Evolutionary conservation across 2,329 filamentous ascomycete genomes (phyloP).

Genomic region (Phialophora chinensis): DNA sequence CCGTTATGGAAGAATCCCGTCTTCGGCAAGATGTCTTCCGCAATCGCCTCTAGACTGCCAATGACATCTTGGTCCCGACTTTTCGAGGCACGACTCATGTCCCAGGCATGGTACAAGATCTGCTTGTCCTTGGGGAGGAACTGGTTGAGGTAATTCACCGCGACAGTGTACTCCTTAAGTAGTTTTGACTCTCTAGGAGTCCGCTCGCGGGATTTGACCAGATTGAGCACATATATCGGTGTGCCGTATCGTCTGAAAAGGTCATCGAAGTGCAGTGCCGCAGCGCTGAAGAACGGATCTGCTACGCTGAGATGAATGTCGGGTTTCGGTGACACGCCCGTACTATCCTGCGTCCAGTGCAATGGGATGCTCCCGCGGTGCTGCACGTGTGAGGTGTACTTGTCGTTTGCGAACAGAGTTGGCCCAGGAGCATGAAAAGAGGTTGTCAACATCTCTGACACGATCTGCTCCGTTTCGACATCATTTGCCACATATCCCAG

Average conservation of each 20-base stretch:
- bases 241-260: slow-evolving; percentile 91
- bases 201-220: slow-evolving; percentile 87
- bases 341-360: slow-evolving; percentile 96
- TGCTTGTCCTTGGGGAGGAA: slow-evolving; percentile 83
- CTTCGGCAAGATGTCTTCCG: slow-evolving; percentile 79
- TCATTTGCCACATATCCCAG: slow-evolving; percentile 96
- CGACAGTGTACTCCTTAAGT: slow-evolving; percentile 82
- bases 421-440: slow-evolving; percentile 93
- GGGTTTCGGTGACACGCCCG: slow-evolving; percentile 92
- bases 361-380: slow-evolving; percentile 95
- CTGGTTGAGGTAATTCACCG: slow-evolving; percentile 91
- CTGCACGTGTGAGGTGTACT: slow-evolving; percentile 95
- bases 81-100: slow-evolving; percentile 97
- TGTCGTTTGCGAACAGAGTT: slow-evolving; percentile 82
- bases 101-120: slow-evolving; percentile 94
- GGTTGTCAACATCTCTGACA: slow-evolving; percentile 90
- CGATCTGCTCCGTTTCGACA: slow-evolving; percentile 97
- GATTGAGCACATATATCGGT: slow-evolving; percentile 87
- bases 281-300: slow-evolving; percentile 93
- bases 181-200: slow-evolving; percentile 91
- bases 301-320: slow-evolving; percentile 95
- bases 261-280: slow-evolving; percentile 92
- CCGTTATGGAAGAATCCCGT: slow-evolving; percentile 98
- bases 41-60: slow-evolving; percentile 84
- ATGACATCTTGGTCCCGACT: slow-evolving; percentile 93